Base-by-base conservation (phyloP, 306 rosid species). In the Inga oerstediana region DNA sequence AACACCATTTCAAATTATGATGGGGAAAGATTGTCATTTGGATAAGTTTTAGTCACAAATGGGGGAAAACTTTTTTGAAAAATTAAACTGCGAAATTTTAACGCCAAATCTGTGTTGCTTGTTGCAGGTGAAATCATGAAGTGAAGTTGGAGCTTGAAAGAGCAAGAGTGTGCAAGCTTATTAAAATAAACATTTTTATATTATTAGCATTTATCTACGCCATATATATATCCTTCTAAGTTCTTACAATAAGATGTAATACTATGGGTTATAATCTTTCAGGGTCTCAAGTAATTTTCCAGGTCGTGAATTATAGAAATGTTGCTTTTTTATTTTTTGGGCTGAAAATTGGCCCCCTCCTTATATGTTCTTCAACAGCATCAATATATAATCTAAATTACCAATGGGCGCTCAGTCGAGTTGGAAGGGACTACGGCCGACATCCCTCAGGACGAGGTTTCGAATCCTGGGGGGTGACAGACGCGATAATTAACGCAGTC, bases 121-220 rank as follows among this genome's bases (percentile, higher is more conserved):
- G 16, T 43, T 86, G 90, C 92, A 91, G 92, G 94, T 46, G 79
- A 81, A 16, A n/a, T 74, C 69, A 84, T 80, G 91, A 86, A 84
- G 32, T 85, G 84, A 81, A 68, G 43, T 19, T 69, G 20, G 13
- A 74, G 73, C 69, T 35, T 73, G 22, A 10, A 16, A 46, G 34
- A 78, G 56, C 76, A 48, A 70, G 75, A 37, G 80, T 41, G 39
- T 34, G 22, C 43, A 16, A 68, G 48, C 73, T 35, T 68, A 16
- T 34, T 84, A 46, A 30, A 79, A 84, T 76, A 11, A 71, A 46
- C 24, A 22, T 72, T 79, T 56, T 82, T 16, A 32, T 24, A 79
- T 39, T 34, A 41, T 77, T 41, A 78, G 72, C 15, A 61, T 73
- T 70, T 41, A 70, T 70, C 11, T n/a, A 70, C 13, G 19, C 24